Percentiles rank a stretch among this genome's conserved stretches.
phyloP scores from a whole-genome alignment of 371 early-diverging fungal species.

The Haplosporangium sp. region DNA sequence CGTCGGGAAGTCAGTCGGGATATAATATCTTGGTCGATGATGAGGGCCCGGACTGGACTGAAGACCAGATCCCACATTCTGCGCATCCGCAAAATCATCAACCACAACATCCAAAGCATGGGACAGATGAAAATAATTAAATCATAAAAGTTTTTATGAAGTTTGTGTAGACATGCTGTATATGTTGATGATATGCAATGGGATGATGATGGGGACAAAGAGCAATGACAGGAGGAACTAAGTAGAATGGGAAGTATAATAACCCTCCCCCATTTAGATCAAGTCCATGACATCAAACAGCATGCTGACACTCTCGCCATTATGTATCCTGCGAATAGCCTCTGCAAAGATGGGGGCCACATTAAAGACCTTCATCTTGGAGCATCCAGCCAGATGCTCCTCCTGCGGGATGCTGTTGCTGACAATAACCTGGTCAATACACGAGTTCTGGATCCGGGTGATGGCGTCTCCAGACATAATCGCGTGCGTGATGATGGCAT shows the following conservation, averaged over 20 bases:
- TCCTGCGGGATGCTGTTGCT: slow-evolving; percentile 92
- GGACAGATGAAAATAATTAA: slow-evolving; percentile 1
- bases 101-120: not conserved
- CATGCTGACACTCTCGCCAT: slow-evolving; percentile 93
- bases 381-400: slow-evolving; percentile 71
- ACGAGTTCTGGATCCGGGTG: slow-evolving; percentile 78
- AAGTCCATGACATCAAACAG: slow-evolving; percentile 74
- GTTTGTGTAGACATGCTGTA: too few relatives aligned
- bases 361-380: slow-evolving; percentile 85
- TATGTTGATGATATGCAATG: not conserved
- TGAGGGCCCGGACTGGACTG: slow-evolving; percentile 14
- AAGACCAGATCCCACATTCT: not conserved
- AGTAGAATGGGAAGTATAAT: not conserved
- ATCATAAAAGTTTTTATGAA: too few relatives aligned
- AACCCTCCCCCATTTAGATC: slow-evolving; percentile 11
- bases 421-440: slow-evolving; percentile 83
- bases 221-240: not conserved
- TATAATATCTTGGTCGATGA: slow-evolving; percentile 44
- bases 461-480: slow-evolving; percentile 90
- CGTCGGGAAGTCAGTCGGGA: slow-evolving; percentile 37
- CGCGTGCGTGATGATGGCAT: slow-evolving; percentile 92
- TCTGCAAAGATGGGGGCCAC: slow-evolving; percentile 92
- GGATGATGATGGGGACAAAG: not conserved
- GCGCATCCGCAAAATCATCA: not conserved
- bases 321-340: slow-evolving; percentile 94